Base-by-base conservation (phyloP, 495 filamentous ascomycete genomes). In the Xylaria curta region DNA sequence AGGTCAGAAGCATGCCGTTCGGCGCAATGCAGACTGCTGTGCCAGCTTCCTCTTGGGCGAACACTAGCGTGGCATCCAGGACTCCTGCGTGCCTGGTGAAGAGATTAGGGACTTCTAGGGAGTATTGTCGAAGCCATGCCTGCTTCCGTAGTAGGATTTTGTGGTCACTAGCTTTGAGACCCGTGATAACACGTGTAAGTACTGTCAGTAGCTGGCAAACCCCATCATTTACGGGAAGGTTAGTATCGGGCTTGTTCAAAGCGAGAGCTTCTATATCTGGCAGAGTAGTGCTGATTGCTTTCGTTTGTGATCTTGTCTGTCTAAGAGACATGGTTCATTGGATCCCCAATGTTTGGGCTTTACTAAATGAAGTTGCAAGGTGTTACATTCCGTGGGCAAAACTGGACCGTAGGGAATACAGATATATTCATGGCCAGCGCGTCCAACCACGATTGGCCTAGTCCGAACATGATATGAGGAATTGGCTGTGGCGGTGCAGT, bases 21-120 rank as follows among this genome's bases (percentile, higher is more conserved):
- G 78, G 46, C 2, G 79, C 74, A 38, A 87, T 82, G 67, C 81
- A 86, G n/a, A 86, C 79, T 3, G 85, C 84, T 5, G 83, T 85
- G 33, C 84, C 83, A 12, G 84, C 85, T 70, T 84, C 81, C 44
- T 82, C 75, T 68, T 85, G 84, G 40, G 81, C 84, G 63, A 86
- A 87, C 33, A 86, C 81, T 28, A 86, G 78, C 0, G 83, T 85
- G 0, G 85, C 78, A n/a, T 75, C 54, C 19, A 71, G 42, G 21
- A 67, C 56, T 1, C 13, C 9, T 24, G 46, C 7, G 42, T 63
- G 62, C 0, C 61, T 69, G 38, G 49, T 64, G 62, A 66, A 74
- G 40, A 63, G 44, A 19, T 9, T 68, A 13, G 54, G 71, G 38
- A 53, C 19, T 54, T 54, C 31, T 10, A 66, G 47, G 15, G 56